A percentile compares a stretch with the other conserved stretches of the same genome.
These are phyloP conservation scores for Pythium apleroticum DNA, from an alignment of 352 stramenopile species.

Conservation along the genomic window DNA sequence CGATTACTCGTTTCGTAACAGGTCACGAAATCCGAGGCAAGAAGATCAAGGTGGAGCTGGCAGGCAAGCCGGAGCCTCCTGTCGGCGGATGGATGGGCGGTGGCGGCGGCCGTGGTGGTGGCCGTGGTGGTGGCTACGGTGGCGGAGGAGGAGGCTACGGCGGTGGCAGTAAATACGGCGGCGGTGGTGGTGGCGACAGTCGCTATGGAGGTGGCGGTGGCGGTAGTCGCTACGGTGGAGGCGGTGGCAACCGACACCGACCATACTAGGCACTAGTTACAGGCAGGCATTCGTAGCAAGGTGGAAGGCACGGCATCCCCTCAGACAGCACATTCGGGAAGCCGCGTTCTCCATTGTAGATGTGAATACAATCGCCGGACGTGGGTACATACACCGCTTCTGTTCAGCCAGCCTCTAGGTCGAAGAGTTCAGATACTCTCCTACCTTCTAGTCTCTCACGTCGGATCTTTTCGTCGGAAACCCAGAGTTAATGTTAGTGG, in stretches of 20 bases:
- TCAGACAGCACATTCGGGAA: background rate
- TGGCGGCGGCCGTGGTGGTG: slow-evolving; percentile 36
- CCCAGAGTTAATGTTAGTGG: no score
- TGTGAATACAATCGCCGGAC: slow-evolving; percentile 1
- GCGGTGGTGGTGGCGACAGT: slow-evolving; percentile 35
- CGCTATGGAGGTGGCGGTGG: slow-evolving; percentile 32
- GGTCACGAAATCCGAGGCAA: slow-evolving; percentile 74
- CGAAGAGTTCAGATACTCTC: background rate
- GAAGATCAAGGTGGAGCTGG: slow-evolving; percentile 84
- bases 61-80: slow-evolving; percentile 77
- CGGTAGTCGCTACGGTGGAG: slow-evolving; percentile 27
- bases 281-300: background rate
- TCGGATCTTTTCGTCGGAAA: background rate
- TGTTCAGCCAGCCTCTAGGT: background rate
- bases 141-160: slow-evolving; percentile 40
- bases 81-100: slow-evolving; percentile 71
- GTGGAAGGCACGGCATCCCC: background rate
- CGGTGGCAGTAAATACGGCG: slow-evolving; percentile 34
- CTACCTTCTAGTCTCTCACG: background rate
- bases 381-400: background rate
- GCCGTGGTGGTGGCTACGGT: slow-evolving; percentile 41
- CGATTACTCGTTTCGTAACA: slow-evolving; percentile 17
- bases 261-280: slow-evolving; percentile 41
- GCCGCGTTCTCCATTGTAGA: background rate
- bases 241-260: slow-evolving; percentile 38